phyloP scores from a whole-genome alignment of 495 filamentous ascomycete genomes.

The Polyplosphaeria fusca region DNA sequence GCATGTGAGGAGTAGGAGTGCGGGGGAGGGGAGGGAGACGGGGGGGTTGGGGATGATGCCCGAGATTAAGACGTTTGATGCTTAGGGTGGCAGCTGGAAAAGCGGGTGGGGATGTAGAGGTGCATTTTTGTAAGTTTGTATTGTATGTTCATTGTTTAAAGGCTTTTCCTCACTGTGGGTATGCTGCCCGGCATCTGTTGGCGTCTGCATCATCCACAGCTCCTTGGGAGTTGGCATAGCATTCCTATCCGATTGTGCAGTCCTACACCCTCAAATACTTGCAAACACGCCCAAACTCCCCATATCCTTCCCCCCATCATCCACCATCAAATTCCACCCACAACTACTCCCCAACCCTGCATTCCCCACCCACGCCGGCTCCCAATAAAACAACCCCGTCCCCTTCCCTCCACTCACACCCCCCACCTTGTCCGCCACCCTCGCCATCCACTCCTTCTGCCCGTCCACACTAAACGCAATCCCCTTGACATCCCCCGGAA shows the following conservation, averaged over 20 bases:
- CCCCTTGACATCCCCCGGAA: constrained; percentile 38
- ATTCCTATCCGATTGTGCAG: background rate
- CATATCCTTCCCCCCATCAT: constrained; percentile 18
- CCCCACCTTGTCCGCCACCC: constrained; percentile 39
- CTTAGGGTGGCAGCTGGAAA: background rate
- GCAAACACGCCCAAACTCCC: constrained; percentile 23
- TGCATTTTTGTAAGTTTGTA: too few relatives aligned
- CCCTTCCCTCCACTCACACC: constrained; percentile 41
- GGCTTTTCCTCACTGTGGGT: too few relatives aligned
- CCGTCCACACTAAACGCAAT: constrained; percentile 42
- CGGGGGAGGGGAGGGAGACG: constrained; percentile 34
- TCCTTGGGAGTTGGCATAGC: too few relatives aligned
- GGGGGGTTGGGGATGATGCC: constrained; percentile 45
- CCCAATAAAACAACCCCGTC: constrained; percentile 46
- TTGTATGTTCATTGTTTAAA: too few relatives aligned
- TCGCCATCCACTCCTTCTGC: constrained; percentile 43
- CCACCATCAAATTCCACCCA: constrained; percentile 27
- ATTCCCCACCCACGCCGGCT: constrained; percentile 44
- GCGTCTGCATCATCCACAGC: too few relatives aligned
- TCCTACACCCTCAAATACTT: constrained; percentile 3
- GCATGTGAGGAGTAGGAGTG: constrained; percentile 61
- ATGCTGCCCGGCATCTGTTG: too few relatives aligned
- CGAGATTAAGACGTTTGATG: constrained; percentile 35
- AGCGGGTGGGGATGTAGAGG: too few relatives aligned
- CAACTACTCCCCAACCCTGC: constrained; percentile 27